Conservation (phyloP, 768 basidiomycete species). For the Cystofilobasidium macerans region DNA sequence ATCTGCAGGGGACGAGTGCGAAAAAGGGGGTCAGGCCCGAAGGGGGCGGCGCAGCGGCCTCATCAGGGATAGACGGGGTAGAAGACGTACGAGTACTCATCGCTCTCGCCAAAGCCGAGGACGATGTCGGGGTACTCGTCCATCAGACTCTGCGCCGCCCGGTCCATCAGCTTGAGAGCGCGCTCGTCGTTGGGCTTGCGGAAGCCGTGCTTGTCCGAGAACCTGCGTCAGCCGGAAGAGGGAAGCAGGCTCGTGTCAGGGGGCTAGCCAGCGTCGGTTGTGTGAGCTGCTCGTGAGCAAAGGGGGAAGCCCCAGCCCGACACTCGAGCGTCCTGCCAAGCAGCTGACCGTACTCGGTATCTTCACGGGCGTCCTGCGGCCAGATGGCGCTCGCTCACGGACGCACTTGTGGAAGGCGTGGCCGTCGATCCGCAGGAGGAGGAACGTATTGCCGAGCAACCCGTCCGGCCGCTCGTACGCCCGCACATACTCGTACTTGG, state of each 20-base stretch:
- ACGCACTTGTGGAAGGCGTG: constrained; percentile 81
- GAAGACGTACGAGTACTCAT: constrained; percentile 55
- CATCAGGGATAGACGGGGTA: not conserved
- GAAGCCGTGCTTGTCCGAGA: constrained; percentile 73
- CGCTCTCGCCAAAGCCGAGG: constrained; percentile 88
- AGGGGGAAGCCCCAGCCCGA: too few species aligned
- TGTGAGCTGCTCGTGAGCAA: too few species aligned
- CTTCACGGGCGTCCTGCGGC: too few species aligned
- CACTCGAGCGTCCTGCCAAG: not conserved
- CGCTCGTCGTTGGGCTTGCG: constrained; percentile 81
- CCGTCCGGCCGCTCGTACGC: constrained; percentile 80
- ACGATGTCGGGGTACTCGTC: constrained; percentile 69
- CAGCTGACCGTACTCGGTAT: not conserved
- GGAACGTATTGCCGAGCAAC: constrained; percentile 68
- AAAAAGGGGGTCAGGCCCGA: not conserved
- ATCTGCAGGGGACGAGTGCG: constrained; percentile 45
- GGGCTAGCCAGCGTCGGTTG: not conserved
- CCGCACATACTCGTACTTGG: constrained; percentile 83
- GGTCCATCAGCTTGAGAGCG: constrained; percentile 83
- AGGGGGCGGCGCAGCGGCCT: not conserved
- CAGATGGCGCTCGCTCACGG: constrained; percentile 1
- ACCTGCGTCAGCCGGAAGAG: constrained; percentile 43
- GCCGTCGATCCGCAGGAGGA: constrained; percentile 81
- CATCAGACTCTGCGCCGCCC: constrained; percentile 72
- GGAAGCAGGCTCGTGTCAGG: not conserved